These are phyloP conservation scores for Dipteronia dyeriana DNA, from an alignment of 345 rosid genomes.

Conservation along the genomic window DNA sequence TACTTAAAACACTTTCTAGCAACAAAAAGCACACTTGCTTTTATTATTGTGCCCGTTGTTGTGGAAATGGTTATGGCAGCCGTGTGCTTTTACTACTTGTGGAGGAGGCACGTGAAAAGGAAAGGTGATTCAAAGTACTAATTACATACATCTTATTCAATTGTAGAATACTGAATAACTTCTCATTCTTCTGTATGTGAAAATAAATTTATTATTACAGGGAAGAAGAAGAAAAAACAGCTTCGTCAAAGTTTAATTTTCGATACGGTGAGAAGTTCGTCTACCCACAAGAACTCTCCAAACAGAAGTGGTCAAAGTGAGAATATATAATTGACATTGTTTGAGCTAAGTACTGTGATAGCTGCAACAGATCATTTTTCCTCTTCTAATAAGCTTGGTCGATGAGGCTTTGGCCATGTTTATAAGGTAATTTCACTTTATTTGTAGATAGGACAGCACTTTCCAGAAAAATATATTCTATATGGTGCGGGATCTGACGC, in stretches of 20 bases:
- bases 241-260: background rate
- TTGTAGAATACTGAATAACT: background rate
- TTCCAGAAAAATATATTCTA: no score
- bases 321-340: conserved; percentile 18
- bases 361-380: conserved; percentile 31
- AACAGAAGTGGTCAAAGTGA: background rate
- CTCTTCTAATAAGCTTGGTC: conserved; percentile 24
- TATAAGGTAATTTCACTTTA: conserved; percentile 22
- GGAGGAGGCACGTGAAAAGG: no score
- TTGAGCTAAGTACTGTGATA: conserved; percentile 9
- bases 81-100: background rate
- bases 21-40: background rate
- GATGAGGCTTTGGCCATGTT: conserved; percentile 33
- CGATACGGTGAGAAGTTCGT: background rate
- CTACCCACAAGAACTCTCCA: background rate
- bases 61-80: background rate
- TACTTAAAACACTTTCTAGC: background rate
- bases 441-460: background rate
- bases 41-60: background rate
- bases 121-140: no score
- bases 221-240: background rate
- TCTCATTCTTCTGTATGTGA: background rate
- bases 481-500: no score
- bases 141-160: no score
- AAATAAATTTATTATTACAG: background rate